A percentile compares a stretch with the other conserved stretches of the same genome.
phyloP scores from a whole-genome alignment of 2,329 filamentous ascomycete genomes.

The Hymenoscyphus albidus region DNA sequence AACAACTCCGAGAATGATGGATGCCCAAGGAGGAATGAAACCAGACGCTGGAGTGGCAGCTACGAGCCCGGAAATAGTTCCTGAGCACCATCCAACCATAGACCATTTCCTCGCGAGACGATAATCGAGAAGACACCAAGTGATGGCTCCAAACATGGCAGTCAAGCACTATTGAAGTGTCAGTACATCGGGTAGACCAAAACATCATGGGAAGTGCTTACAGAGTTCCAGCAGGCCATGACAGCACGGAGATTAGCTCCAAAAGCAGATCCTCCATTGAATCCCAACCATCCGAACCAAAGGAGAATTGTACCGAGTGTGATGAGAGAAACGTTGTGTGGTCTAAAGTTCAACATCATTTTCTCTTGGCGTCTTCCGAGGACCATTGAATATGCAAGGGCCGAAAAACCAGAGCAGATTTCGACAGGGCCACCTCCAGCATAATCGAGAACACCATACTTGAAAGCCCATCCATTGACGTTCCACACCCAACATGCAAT shows the following conservation, averaged over 20 bases:
- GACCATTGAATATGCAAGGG: slow-evolving; percentile 91
- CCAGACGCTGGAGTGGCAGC: slow-evolving; percentile 67
- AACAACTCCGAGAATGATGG: slow-evolving; percentile 61
- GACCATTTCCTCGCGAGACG: slow-evolving; percentile 55
- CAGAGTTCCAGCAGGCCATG: slow-evolving; percentile 96
- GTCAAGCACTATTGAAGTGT: slow-evolving; percentile 45
- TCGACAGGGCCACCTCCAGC: slow-evolving; percentile 96
- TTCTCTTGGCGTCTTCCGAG: slow-evolving; percentile 95
- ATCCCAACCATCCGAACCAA: slow-evolving; percentile 98
- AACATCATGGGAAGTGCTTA: slow-evolving; percentile 58
- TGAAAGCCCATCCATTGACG: slow-evolving; percentile 85
- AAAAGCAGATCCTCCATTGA: slow-evolving; percentile 95
- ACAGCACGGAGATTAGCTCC: slow-evolving; percentile 90
- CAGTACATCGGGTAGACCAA: neutral
- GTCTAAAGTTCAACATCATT: slow-evolving; percentile 99
- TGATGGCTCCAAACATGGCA: slow-evolving; percentile 85
- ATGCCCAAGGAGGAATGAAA: slow-evolving; percentile 65
- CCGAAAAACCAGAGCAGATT: slow-evolving; percentile 89
- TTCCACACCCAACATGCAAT: slow-evolving; percentile 98
- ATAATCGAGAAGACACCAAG: slow-evolving; percentile 86
- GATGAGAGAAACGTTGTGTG: slow-evolving; percentile 97
- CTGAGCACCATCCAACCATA: slow-evolving; percentile 70
- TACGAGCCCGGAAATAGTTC: slow-evolving; percentile 66
- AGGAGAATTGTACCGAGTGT: slow-evolving; percentile 92
- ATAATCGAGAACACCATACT: slow-evolving; percentile 91